Evolutionary conservation across 441 rosid species (phyloP), one percentile per base, ranked within the genome.

Genomic region (Jatropha multifida): DNA sequence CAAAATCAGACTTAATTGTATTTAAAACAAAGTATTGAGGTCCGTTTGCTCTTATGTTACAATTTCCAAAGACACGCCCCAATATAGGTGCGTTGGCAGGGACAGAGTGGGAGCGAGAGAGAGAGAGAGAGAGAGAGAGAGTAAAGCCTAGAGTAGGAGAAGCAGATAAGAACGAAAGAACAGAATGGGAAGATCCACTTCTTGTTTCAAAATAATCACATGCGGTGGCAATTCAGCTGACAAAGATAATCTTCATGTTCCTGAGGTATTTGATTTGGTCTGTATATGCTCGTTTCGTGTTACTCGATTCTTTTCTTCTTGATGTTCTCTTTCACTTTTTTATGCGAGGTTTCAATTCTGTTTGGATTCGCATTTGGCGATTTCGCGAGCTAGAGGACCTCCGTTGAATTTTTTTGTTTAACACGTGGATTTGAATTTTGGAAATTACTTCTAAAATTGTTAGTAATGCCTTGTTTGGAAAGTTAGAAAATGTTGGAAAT

Each of bases 191-290:
- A 88, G 92, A 89, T 87, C 98, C 71, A 77, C 85, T 72, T 88
- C 97, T 66, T 96, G 99, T 86, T 85, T 96, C 82, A 92, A 90
- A 42, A 85, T 95, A 83, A 92, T 93, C 71, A 65, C 92, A 17
- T 96, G 98, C 81, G 88, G 92, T 41, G 73, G 95, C 76, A 88
- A 85, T 76, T 86, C 94, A 5, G 82, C 85, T 56, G 89, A 76
- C 52, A 32, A 62, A 15, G 77, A 88, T 70, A 92, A 88, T 74
- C 79, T 82, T 70, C 87, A 80, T 32, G 76, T 82, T 49, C 42
- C 84, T 0, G 88, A 93, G 97, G 99, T 89, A 81, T 72, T 17
- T 63, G 67, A 72, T 60, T 44, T 75, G 46, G 70, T 69, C 72
- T 12, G n/a, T 55, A 23, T 15, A 46, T 72, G 61, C 12, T 20